These are phyloP conservation scores for Trichophyton simii DNA, from an alignment of 2,329 filamentous ascomycete species.

Conservation along the genomic window DNA sequence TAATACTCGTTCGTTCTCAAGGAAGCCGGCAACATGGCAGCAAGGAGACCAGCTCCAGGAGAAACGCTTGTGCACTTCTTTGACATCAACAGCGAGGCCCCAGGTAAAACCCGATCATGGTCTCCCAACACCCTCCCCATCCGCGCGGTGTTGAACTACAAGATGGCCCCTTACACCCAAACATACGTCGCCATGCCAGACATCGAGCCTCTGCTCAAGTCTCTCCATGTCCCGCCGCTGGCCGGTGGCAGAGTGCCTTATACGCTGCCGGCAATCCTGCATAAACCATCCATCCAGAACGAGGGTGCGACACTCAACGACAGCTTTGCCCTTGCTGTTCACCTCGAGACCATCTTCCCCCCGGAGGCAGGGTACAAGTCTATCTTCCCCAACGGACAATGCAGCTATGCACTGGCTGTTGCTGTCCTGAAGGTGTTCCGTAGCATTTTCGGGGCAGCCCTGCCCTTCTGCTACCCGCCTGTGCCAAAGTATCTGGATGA, in stretches of 20 bases:
- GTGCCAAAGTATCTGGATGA: conserved; percentile 25
- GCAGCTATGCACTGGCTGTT: conserved; percentile 21
- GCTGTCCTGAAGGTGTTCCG: conserved; percentile 16
- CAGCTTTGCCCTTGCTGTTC: conserved; percentile 26
- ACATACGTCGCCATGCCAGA: conserved; percentile 31
- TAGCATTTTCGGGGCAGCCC: conserved; percentile 12
- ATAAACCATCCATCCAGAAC: conserved; percentile 19
- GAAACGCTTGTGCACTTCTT: conserved; percentile 12
- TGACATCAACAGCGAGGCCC: conserved; percentile 10
- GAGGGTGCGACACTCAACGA: conserved; percentile 18
- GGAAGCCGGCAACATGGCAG: neutral
- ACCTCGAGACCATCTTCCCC: conserved; percentile 29
- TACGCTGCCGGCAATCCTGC: conserved; percentile 30
- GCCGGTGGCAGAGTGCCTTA: conserved; percentile 15
- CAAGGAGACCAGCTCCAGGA: neutral
- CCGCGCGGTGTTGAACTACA: conserved; percentile 32
- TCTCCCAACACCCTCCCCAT: conserved; percentile 31
- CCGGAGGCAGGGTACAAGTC: conserved; percentile 21
- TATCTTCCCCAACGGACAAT: conserved; percentile 21
- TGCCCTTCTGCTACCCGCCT: conserved; percentile 23
- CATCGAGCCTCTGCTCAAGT: conserved; percentile 27
- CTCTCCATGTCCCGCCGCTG: conserved; percentile 9
- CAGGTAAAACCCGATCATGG: conserved; percentile 10
- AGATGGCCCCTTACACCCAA: conserved; percentile 29
- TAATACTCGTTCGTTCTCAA: too few relatives aligned